Percentiles rank a stretch among this genome's conserved stretches.
phyloP scores from a whole-genome alignment of 257 asterid genomes.

The Scutellaria baicalensis region DNA sequence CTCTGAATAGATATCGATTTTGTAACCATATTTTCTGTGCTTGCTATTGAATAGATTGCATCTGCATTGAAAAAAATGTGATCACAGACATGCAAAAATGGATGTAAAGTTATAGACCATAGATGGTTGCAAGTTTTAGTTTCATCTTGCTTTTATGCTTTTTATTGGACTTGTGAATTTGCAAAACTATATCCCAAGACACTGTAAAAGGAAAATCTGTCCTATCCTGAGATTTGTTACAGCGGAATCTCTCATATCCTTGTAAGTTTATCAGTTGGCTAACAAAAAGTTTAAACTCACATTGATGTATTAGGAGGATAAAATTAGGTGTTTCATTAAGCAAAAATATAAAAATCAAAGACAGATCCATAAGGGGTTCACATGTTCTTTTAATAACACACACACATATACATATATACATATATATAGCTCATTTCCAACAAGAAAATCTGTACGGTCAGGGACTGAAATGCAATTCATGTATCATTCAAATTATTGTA shows the following conservation, averaged over 20 bases:
- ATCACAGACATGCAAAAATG: background rate
- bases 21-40: conserved; percentile 37
- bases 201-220: background rate
- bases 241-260: background rate
- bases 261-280: background rate
- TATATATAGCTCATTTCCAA: background rate
- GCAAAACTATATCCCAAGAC: background rate
- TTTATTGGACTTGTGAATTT: background rate
- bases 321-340: background rate
- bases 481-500: background rate
- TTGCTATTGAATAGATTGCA: conserved; percentile 65
- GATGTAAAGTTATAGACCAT: background rate
- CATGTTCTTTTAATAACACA: too few relatives aligned
- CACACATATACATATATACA: too few relatives aligned
- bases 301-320: background rate
- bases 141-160: background rate
- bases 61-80: conserved; percentile 41
- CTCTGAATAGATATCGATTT: conserved; percentile 48
- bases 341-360: background rate
- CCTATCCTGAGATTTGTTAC: too few relatives aligned
- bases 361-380: background rate
- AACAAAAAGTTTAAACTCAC: background rate
- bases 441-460: background rate
- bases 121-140: background rate
- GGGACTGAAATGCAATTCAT: background rate